Percentiles rank a stretch among this genome's conserved stretches.
Evolutionary conservation across 1,284 basidiomycete species (phyloP).

Genomic region (Ceratobasidium papillatum): DNA sequence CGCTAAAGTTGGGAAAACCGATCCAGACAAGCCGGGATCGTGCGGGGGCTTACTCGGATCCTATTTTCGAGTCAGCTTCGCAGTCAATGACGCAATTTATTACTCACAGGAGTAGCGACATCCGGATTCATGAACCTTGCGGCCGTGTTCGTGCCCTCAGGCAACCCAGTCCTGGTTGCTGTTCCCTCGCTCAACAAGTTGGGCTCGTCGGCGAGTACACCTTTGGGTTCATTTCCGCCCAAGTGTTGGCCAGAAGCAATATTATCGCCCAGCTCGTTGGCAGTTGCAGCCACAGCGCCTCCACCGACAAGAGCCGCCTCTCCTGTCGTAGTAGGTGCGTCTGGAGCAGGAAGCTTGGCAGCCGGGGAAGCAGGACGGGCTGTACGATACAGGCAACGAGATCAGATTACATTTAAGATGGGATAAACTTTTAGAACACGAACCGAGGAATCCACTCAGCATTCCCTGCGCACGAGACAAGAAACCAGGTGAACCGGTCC

Average conservation of each 20-base stretch:
- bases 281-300: constrained; percentile 21
- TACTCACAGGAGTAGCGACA: constrained; percentile 26
- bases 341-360: constrained; percentile 17
- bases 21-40: constrained; percentile 16
- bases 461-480: constrained; percentile 36
- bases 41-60: constrained; percentile 20
- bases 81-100: background rate
- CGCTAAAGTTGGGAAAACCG: constrained; percentile 23
- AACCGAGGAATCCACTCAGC: constrained; percentile 28
- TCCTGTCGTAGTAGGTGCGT: constrained; percentile 29
- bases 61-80: background rate
- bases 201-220: background rate
- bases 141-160: constrained; percentile 15
- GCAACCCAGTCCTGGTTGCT: background rate
- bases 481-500: constrained; percentile 15
- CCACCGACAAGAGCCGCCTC: constrained; percentile 24
- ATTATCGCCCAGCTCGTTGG: constrained; percentile 6
- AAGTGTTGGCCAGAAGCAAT: constrained; percentile 15
- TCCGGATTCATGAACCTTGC: constrained; percentile 16
- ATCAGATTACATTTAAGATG: background rate
- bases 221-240: constrained; percentile 35
- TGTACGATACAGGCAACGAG: background rate
- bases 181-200: background rate
- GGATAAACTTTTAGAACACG: background rate
- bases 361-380: constrained; percentile 27